phyloP scores from a whole-genome alignment of 106 monocot species.

The Cymbidium sinense region DNA sequence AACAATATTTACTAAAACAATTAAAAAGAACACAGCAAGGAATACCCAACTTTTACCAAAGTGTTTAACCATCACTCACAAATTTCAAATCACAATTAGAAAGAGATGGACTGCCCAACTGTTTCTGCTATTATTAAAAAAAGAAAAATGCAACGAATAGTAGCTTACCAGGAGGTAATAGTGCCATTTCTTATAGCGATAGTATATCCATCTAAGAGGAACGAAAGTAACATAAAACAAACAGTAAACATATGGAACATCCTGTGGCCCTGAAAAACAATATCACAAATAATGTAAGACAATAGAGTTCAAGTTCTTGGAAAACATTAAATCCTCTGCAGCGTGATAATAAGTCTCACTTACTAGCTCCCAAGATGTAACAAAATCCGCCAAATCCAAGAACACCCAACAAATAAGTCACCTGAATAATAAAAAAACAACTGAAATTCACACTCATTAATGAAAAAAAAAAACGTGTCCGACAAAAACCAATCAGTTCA shows the following conservation, averaged over 20 bases:
- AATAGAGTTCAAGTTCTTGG: too few relatives aligned
- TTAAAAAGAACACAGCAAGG: background rate
- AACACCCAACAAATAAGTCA: constrained; percentile 88
- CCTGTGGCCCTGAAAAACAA: constrained; percentile 69
- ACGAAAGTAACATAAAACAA: constrained; percentile 88
- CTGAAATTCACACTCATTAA: background rate
- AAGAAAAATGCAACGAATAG: background rate
- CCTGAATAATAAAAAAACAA: constrained; percentile 29
- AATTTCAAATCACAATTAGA: background rate
- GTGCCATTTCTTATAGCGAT: constrained; percentile 99
- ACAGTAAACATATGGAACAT: constrained; percentile 89
- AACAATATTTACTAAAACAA: background rate
- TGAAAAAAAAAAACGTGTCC: background rate
- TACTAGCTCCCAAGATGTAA: constrained; percentile 89
- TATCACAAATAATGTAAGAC: background rate
- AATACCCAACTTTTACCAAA: background rate
- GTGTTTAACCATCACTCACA: background rate
- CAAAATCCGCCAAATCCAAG: constrained; percentile 97
- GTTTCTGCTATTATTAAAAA: background rate
- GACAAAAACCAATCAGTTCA: background rate
- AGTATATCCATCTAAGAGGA: constrained; percentile 97
- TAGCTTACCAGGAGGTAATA: constrained; percentile 95
- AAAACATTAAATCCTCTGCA: background rate
- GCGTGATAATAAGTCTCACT: constrained; percentile 17
- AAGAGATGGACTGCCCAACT: background rate